Evolutionary conservation across 1,284 basidiomycete species (phyloP).

Genomic region (Austropuccinia psidii): DNA sequence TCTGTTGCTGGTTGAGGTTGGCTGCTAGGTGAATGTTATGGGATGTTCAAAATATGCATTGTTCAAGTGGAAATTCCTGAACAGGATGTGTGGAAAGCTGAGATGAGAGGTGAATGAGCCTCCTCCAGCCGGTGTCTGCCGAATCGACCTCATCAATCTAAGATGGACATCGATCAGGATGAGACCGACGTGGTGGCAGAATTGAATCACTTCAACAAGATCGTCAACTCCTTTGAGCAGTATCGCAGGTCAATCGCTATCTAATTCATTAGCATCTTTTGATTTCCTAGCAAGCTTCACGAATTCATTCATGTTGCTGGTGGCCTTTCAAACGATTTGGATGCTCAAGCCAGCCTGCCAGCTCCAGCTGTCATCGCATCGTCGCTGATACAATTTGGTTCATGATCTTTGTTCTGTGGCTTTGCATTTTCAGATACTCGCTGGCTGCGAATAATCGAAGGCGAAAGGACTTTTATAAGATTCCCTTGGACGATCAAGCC

Average conservation of each 20-base stretch:
- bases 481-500: conserved; percentile 9
- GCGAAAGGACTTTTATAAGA: conserved; percentile 21
- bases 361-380: background rate
- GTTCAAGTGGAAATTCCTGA: too few relatives aligned
- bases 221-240: conserved; percentile 27
- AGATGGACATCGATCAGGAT: background rate
- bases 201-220: conserved; percentile 4
- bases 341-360: background rate
- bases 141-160: too few relatives aligned
- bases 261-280: background rate
- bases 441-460: conserved; percentile 17
- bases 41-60: too few relatives aligned
- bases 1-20: too few relatives aligned
- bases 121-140: too few relatives aligned
- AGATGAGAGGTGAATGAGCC: too few relatives aligned
- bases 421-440: conserved; percentile 21
- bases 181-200: background rate
- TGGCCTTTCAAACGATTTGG: background rate
- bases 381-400: background rate
- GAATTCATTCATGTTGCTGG: background rate
- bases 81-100: too few relatives aligned
- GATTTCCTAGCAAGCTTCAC: background rate
- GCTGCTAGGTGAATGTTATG: too few relatives aligned
- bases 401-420: background rate
- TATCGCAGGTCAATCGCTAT: conserved; percentile 14